Evolutionary conservation across 1,139 yeast genomes (phyloP).

Genomic region (Blastobotrys elegans): DNA sequence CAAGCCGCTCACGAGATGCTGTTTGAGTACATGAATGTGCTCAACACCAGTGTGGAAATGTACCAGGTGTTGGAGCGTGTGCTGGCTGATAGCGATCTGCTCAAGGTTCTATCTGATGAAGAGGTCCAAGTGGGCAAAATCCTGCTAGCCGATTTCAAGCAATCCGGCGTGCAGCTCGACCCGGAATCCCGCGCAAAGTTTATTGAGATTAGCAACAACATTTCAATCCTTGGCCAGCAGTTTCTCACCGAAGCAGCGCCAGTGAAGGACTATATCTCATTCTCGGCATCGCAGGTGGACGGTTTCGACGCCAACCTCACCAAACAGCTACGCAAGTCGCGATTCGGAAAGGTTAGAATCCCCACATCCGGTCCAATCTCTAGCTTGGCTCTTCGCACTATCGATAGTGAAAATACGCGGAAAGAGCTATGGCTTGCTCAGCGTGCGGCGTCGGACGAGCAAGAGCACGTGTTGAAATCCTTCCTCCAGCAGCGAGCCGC

Average conservation of each 20-base stretch:
- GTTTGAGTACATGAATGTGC: slow-evolving; percentile 90
- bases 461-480: slow-evolving; percentile 53
- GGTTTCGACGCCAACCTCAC: slow-evolving; percentile 38
- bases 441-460: slow-evolving; percentile 51
- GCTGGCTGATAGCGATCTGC: slow-evolving; percentile 43
- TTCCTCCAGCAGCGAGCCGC: slow-evolving; percentile 63
- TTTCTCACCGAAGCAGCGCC: slow-evolving; percentile 55
- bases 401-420: slow-evolving; percentile 55
- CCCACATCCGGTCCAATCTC: slow-evolving; percentile 72
- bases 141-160: slow-evolving; percentile 77
- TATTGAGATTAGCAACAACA: slow-evolving; percentile 73
- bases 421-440: slow-evolving; percentile 69
- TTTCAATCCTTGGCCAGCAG: slow-evolving; percentile 77
- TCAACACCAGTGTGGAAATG: slow-evolving; percentile 78
- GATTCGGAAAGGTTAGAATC: slow-evolving; percentile 40
- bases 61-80: slow-evolving; percentile 56
- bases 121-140: slow-evolving; percentile 80
- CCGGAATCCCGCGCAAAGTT: slow-evolving; percentile 62
- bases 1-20: slow-evolving; percentile 82
- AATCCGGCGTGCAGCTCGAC: slow-evolving; percentile 82
- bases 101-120: slow-evolving; percentile 49
- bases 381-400: slow-evolving; percentile 56
- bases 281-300: slow-evolving; percentile 33
- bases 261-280: slow-evolving; percentile 30
- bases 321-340: slow-evolving; percentile 21